phyloP scores from a whole-genome alignment of 176 grass and related monocot species.

The Hordeum marinum region DNA sequence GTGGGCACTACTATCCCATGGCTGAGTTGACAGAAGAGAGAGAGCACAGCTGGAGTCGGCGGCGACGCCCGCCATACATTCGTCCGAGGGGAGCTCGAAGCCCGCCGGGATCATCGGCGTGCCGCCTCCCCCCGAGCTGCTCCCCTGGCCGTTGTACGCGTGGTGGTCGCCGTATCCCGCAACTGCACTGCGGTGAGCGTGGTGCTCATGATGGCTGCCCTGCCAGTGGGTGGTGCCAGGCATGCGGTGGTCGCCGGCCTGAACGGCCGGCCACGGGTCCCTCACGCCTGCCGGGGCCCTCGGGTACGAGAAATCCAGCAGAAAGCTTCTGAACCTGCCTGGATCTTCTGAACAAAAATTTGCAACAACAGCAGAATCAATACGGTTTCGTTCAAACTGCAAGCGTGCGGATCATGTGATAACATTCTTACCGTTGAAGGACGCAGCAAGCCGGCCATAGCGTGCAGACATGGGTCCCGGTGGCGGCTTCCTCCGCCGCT shows the following conservation, averaged over 20 bases:
- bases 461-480: conserved; percentile 57
- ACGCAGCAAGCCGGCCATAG: conserved; percentile 49
- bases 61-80: conserved; percentile 45
- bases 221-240: conserved; percentile 44
- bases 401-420: not conserved
- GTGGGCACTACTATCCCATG: conserved; percentile 45
- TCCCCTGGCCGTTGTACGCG: conserved; percentile 25
- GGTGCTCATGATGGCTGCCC: conserved; percentile 28
- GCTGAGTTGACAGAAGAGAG: conserved; percentile 99
- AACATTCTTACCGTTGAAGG: conserved; percentile 56
- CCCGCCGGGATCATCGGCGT: conserved; percentile 6
- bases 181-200: conserved; percentile 43
- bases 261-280: conserved; percentile 43
- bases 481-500: conserved; percentile 63
- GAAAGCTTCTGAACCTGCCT: conserved; percentile 69
- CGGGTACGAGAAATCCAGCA: conserved; percentile 81
- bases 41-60: conserved; percentile 97
- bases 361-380: not conserved
- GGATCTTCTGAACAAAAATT: conserved; percentile 43
- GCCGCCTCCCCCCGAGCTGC: conserved; percentile 23
- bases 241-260: conserved; percentile 35
- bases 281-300: conserved; percentile 48
- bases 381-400: not conserved
- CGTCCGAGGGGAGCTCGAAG: conserved; percentile 57
- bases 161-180: conserved; percentile 43